phyloP scores from a whole-genome alignment of 2,329 filamentous ascomycete genomes.

The Helotiales sp. region DNA sequence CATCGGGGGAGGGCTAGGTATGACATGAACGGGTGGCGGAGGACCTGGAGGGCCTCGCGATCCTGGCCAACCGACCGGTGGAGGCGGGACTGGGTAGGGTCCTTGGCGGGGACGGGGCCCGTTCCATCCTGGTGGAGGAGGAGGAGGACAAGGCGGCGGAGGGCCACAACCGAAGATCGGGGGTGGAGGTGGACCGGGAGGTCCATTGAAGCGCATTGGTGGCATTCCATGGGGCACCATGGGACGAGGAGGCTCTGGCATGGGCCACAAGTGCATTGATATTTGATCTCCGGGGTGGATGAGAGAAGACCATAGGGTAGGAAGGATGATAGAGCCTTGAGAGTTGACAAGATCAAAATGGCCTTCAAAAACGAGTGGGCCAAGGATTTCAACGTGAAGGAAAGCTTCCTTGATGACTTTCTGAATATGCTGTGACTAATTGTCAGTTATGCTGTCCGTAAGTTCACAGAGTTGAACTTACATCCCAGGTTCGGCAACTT shows the following conservation, averaged over 20 bases:
- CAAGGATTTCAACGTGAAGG: slow-evolving; percentile 70
- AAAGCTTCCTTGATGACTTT: slow-evolving; percentile 56
- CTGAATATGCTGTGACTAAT: not conserved
- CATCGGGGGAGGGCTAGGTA: not conserved
- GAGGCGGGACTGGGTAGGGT: not conserved
- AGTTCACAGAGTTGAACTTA: not conserved
- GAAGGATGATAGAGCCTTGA: slow-evolving; percentile 76
- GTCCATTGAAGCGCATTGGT: not conserved
- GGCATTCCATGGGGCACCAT: no score
- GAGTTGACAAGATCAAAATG: slow-evolving; percentile 77
- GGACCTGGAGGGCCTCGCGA: no score
- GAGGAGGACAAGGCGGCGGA: not conserved
- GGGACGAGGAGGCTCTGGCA: slow-evolving; percentile 44
- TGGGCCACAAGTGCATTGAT: slow-evolving; percentile 64
- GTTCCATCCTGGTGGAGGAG: not conserved
- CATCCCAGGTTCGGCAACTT: not conserved
- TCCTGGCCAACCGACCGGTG: no score
- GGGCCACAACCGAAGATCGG: not conserved
- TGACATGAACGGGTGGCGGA: not conserved
- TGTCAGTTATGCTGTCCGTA: not conserved
- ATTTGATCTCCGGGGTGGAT: slow-evolving; percentile 72
- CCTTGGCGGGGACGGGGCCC: not conserved
- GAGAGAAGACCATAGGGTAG: slow-evolving; percentile 75
- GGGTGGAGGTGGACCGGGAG: not conserved
- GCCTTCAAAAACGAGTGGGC: slow-evolving; percentile 71